Conservation (phyloP, 352 stramenopile species). For the Globisporangium spiculum region DNA sequence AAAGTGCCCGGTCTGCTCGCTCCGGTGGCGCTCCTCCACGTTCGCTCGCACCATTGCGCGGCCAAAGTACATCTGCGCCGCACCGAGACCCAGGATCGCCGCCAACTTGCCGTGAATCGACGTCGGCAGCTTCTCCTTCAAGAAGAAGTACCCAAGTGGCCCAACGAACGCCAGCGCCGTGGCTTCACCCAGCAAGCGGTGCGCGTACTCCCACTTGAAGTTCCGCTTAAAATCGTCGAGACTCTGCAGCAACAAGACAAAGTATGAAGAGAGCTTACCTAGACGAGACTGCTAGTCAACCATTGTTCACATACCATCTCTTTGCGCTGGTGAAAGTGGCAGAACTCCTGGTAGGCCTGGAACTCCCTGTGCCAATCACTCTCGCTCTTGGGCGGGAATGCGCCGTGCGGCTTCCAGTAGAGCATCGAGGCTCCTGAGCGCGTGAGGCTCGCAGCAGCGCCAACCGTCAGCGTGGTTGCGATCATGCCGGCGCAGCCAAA, state of each 20-base stretch:
- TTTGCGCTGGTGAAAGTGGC: conserved; percentile 91
- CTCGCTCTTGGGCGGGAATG: conserved; percentile 74
- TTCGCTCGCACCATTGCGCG: conserved; percentile 47
- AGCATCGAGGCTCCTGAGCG: conserved; percentile 93
- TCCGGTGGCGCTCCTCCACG: conserved; percentile 24
- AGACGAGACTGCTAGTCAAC: not conserved
- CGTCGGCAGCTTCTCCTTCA: conserved; percentile 62
- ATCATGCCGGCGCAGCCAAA: conserved; percentile 90
- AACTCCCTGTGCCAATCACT: conserved; percentile 94
- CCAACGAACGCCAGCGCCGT: conserved; percentile 90
- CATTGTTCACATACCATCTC: conserved; percentile 36
- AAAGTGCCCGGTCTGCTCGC: conserved; percentile 7
- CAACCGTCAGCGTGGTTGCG: conserved; percentile 95
- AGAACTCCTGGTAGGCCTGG: conserved; percentile 93
- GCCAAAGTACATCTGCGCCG: conserved; percentile 50
- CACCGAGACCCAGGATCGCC: conserved; percentile 36
- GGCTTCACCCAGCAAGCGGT: conserved; percentile 92
- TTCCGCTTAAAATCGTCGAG: conserved; percentile 97
- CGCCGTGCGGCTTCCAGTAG: conserved; percentile 92
- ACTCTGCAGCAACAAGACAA: conserved; percentile 40
- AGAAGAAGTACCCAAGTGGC: conserved; percentile 90
- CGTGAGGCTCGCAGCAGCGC: conserved; percentile 94
- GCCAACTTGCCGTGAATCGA: conserved; percentile 44
- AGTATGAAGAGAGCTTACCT: not conserved
- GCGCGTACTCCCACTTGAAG: conserved; percentile 89